Evolutionary conservation across 148 eudicot species (phyloP).

Genomic region (Cornus suecica): DNA sequence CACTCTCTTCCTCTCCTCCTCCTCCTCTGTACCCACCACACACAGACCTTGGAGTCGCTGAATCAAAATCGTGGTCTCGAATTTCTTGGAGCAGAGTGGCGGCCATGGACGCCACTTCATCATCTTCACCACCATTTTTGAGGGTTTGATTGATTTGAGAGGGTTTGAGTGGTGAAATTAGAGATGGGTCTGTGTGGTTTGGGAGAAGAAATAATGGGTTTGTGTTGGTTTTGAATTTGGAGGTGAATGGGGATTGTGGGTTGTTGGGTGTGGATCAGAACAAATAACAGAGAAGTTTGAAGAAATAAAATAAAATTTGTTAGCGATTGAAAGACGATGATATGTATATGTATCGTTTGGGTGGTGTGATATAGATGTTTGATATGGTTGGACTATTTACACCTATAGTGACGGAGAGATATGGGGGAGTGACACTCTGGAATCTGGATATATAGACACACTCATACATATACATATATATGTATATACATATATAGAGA

Average conservation of each 20-base stretch:
- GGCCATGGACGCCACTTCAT: constrained; percentile 78
- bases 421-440: no score
- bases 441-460: no score
- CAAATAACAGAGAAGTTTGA: background rate
- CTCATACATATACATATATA: no score
- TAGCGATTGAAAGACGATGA: no score
- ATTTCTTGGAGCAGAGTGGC: constrained; percentile 37
- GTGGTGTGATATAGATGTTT: background rate
- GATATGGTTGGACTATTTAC: background rate
- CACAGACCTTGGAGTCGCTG: constrained; percentile 34
- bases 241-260: background rate
- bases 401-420: background rate
- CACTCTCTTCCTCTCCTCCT: constrained; percentile 11
- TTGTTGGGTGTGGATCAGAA: background rate
- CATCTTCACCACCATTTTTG: constrained; percentile 58
- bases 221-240: background rate
- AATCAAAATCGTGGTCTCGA: constrained; percentile 46
- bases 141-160: background rate
- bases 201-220: background rate
- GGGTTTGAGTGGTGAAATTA: no score
- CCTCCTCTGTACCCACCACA: constrained; percentile 8
- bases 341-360: no score
- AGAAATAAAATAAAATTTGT: background rate
- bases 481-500: background rate
- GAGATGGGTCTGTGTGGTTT: background rate